Conservation (phyloP, 2,329 filamentous ascomycete genomes). For the Bipolaris gigantea region DNA sequence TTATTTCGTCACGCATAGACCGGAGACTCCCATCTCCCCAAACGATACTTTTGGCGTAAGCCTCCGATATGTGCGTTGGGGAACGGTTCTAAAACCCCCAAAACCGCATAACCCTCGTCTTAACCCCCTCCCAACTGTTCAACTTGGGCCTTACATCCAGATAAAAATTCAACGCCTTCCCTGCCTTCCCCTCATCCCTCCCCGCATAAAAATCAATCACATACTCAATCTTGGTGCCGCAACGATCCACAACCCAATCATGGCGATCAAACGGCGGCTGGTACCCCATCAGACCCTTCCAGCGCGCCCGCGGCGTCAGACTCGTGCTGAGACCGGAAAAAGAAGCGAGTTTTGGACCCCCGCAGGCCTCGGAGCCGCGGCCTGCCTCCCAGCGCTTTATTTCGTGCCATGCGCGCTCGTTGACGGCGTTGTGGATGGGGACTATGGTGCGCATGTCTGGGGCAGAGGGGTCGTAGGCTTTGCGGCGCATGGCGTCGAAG, state of each 20-base stretch:
- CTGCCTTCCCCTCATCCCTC: constrained; percentile 49
- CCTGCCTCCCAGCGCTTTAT: constrained; percentile 87
- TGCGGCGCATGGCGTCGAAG: constrained; percentile 94
- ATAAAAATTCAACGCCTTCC: constrained; percentile 62
- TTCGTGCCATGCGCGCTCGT: constrained; percentile 92
- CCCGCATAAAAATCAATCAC: constrained; percentile 98
- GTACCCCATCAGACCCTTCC: constrained; percentile 87
- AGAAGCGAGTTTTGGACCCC: constrained; percentile 77
- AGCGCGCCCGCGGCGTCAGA: constrained; percentile 78
- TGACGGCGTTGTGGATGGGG: constrained; percentile 97
- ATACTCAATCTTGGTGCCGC: constrained; percentile 83
- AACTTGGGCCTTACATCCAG: constrained; percentile 67
- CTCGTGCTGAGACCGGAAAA: constrained; percentile 70
- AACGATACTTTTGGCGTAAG: no score
- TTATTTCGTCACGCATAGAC: no score
- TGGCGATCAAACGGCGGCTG: constrained; percentile 90
- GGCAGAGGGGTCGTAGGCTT: constrained; percentile 71
- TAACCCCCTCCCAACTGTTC: constrained; percentile 64
- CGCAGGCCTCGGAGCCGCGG: constrained; percentile 62
- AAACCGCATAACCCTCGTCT: constrained; percentile 56
- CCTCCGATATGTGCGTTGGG: no score
- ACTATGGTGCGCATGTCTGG: constrained; percentile 89
- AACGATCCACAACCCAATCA: constrained; percentile 95
- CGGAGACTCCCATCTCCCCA: no score
- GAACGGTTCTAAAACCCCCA: constrained; percentile 55